These are phyloP conservation scores for Lenzites betulinus DNA, from an alignment of 768 basidiomycete species.

Conservation along the genomic window DNA sequence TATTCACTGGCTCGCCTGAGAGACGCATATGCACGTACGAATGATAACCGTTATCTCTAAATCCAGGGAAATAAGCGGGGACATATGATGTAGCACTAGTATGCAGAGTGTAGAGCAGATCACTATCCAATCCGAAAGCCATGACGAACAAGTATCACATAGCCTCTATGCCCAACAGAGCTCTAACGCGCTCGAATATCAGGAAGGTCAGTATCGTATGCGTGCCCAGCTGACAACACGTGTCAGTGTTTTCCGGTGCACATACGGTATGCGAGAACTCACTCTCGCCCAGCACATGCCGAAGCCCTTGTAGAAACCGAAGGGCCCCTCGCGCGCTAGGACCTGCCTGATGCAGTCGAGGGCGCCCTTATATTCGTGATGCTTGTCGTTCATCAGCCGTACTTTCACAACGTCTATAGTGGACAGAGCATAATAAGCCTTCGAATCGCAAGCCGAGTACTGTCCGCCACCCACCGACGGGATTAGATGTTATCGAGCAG, in stretches of 20 bases:
- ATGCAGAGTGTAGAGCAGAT: too few species aligned
- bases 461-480: constrained; percentile 30
- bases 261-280: constrained; percentile 10
- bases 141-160: constrained; percentile 25
- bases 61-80: too few species aligned
- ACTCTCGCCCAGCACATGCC: constrained; percentile 44
- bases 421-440: background rate
- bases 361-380: constrained; percentile 31
- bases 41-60: too few species aligned
- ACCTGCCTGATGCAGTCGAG: constrained; percentile 35
- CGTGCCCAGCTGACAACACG: constrained; percentile 33
- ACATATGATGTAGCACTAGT: too few species aligned
- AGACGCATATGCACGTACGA: too few species aligned
- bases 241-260: background rate
- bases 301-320: constrained; percentile 42
- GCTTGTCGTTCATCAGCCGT: constrained; percentile 41
- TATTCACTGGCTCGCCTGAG: too few species aligned
- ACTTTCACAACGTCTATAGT: constrained; percentile 39
- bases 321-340: constrained; percentile 33
- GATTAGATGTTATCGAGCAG: constrained; percentile 40
- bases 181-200: constrained; percentile 36
- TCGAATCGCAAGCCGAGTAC: background rate
- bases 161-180: constrained; percentile 35
- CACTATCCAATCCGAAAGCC: too few species aligned
- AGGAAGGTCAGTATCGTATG: constrained; percentile 40